phyloP scores from a whole-genome alignment of 495 filamentous ascomycete genomes.

The Penicillium longicatenatum region DNA sequence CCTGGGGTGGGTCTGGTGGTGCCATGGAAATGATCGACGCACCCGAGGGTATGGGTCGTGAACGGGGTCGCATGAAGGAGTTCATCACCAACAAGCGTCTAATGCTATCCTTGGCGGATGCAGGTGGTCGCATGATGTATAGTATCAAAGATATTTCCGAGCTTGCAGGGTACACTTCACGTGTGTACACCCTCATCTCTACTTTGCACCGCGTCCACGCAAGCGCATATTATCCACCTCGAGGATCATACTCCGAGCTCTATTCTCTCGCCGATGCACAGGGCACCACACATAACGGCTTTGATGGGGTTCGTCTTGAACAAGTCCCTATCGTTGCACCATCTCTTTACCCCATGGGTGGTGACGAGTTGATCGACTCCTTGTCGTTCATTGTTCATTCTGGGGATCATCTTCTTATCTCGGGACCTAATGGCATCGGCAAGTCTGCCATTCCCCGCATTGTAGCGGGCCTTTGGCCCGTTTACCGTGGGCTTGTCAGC shows the following conservation, averaged over 20 bases:
- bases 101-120: constrained; percentile 97
- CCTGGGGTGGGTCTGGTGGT: constrained; percentile 85
- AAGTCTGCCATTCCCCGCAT: constrained; percentile 90
- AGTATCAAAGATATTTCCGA: constrained; percentile 96
- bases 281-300: constrained; percentile 89
- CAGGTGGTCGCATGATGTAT: constrained; percentile 98
- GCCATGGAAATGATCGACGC: constrained; percentile 59
- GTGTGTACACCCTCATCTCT: constrained; percentile 92
- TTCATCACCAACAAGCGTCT: constrained; percentile 99
- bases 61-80: constrained; percentile 90
- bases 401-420: constrained; percentile 92
- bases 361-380: constrained; percentile 86
- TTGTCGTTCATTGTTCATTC: constrained; percentile 84
- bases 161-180: constrained; percentile 92
- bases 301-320: constrained; percentile 91
- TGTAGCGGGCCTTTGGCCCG: constrained; percentile 92
- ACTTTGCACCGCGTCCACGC: constrained; percentile 94
- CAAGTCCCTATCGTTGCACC: constrained; percentile 92
- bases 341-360: constrained; percentile 72
- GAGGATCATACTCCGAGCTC: constrained; percentile 69
- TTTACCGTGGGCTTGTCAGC: constrained; percentile 88
- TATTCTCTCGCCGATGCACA: constrained; percentile 89
- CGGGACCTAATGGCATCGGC: constrained; percentile 91
- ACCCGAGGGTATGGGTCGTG: constrained; percentile 54
- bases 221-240: constrained; percentile 74